Evolutionary conservation across 164 flowering plant genomes (phyloP).

Genomic region (Platanus orientalis): DNA sequence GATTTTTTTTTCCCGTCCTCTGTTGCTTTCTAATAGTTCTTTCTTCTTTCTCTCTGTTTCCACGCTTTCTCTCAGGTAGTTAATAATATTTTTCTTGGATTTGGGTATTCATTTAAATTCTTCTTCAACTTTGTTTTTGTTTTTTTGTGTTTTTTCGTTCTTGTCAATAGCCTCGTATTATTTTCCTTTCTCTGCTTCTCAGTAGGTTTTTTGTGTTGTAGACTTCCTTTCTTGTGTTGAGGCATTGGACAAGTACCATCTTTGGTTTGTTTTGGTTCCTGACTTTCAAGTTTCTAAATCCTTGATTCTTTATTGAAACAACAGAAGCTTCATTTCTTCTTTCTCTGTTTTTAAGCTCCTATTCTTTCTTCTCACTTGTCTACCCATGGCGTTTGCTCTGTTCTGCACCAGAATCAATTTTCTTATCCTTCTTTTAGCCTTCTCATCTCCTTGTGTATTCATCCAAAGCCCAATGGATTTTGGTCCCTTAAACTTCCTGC

Average conservation of each 20-base stretch:
- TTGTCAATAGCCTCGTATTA: too few relatives aligned
- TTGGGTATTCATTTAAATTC: too few relatives aligned
- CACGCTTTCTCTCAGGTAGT: too few relatives aligned
- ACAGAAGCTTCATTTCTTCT: conserved; percentile 4
- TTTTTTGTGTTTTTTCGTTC: neutral
- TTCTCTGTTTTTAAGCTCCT: neutral
- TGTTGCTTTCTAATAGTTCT: neutral
- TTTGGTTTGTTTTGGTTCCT: too few relatives aligned
- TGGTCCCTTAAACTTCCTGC: conserved; percentile 25
- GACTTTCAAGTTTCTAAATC: too few relatives aligned
- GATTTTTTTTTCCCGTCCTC: neutral
- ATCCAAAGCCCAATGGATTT: conserved; percentile 36
- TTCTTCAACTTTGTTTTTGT: too few relatives aligned
- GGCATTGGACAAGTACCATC: too few relatives aligned
- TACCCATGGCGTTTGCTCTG: conserved; percentile 22
- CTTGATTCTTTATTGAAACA: neutral
- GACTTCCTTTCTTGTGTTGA: too few relatives aligned
- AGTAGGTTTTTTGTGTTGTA: too few relatives aligned
- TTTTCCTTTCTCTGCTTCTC: too few relatives aligned
- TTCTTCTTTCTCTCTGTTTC: too few relatives aligned
- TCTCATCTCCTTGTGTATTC: conserved; percentile 28
- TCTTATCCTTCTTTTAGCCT: conserved; percentile 23
- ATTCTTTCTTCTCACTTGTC: neutral
- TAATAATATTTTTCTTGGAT: too few relatives aligned
- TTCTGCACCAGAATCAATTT: conserved; percentile 21